Evolutionary conservation across 192 early-diverging fungal species (phyloP), one percentile per base, ranked within the genome.

Genomic region (Phycomyces nitens): DNA sequence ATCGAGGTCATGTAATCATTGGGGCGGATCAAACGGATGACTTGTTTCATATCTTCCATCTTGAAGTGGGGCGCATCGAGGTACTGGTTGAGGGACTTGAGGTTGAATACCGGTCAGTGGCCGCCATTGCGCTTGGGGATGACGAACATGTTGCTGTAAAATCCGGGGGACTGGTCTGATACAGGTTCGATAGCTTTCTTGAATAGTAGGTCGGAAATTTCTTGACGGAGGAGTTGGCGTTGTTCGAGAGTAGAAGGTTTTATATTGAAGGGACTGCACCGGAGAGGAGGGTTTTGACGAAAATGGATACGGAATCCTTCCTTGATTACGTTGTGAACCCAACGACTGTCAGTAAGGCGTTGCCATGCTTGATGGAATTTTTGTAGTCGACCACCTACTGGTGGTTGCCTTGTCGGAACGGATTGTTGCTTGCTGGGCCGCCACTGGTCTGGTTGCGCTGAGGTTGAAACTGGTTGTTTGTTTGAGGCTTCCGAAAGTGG

Each of bases 141-240:
- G 10, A 59, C 41, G n/a, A 70, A 75, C 38, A 73, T 50, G n/a
- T 11, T 58, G 43, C 72, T 73, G 52, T 64, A 49, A 54, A 74
- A 74, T 5, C 72, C 58, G 21, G 62, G 54, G 29, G 29, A 34
- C 29, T 34, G 29, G 29, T 34, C 29, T 34, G 55, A 51, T 22
- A 60, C 40, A 20, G 26, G 53, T 74, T 72, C 65, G 40, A 66
- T 72, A 14, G 70, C 49, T 47, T 56, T 43, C 29, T 72, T 66
- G 38, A 39, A 34, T 14, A 72, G 21, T 42, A 63, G 59, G 53
- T 62, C 43, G 11, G 64, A 53, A 34, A 72, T 65, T 64, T 66
- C 70, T 56, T 67, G 40, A 21, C 62, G 54, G 12, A 72, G 53
- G 14, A 27, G 18, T 2, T 44, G 15, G 16, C 11, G 55, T 29